phyloP scores from a whole-genome alignment of 2,329 filamentous ascomycete species.

The Fusarium guadeloupense region DNA sequence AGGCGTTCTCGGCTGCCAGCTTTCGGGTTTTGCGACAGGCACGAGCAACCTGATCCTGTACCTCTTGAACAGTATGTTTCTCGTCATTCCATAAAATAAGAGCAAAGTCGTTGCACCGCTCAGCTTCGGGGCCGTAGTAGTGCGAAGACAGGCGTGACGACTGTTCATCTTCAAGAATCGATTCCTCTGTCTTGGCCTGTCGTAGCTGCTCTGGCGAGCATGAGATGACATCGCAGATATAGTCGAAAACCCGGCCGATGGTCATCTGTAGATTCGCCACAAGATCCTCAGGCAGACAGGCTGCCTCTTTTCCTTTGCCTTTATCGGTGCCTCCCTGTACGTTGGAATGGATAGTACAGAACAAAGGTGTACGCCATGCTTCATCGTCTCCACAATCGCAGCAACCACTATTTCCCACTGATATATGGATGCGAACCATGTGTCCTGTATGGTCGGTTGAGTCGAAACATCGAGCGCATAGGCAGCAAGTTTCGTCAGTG shows the following conservation, averaged over 20 bases:
- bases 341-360: slow-evolving; percentile 92
- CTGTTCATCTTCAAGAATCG: slow-evolving; percentile 82
- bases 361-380: slow-evolving; percentile 87
- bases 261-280: slow-evolving; percentile 83
- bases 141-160: slow-evolving; percentile 76
- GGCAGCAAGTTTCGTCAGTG: slow-evolving; percentile 91
- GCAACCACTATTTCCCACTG: slow-evolving; percentile 91
- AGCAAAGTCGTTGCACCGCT: slow-evolving; percentile 71
- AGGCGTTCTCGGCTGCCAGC: slow-evolving; percentile 78
- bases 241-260: slow-evolving; percentile 86
- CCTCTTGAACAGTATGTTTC: slow-evolving; percentile 94
- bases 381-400: slow-evolving; percentile 97
- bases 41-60: slow-evolving; percentile 87
- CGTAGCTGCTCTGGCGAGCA: slow-evolving; percentile 96
- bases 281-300: slow-evolving; percentile 77
- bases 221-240: slow-evolving; percentile 96
- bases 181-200: slow-evolving; percentile 82
- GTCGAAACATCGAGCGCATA: slow-evolving; percentile 95
- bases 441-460: slow-evolving; percentile 94
- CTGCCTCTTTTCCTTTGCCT: slow-evolving; percentile 68
- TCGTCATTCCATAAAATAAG: slow-evolving; percentile 97
- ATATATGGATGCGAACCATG: slow-evolving; percentile 88
- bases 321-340: slow-evolving; percentile 59
- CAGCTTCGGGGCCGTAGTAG: slow-evolving; percentile 71
- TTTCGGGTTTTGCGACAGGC: slow-evolving; percentile 79